These are phyloP conservation scores for Coemansia sp. DNA, from an alignment of 192 early-diverging fungal genomes.

Conservation along the genomic window DNA sequence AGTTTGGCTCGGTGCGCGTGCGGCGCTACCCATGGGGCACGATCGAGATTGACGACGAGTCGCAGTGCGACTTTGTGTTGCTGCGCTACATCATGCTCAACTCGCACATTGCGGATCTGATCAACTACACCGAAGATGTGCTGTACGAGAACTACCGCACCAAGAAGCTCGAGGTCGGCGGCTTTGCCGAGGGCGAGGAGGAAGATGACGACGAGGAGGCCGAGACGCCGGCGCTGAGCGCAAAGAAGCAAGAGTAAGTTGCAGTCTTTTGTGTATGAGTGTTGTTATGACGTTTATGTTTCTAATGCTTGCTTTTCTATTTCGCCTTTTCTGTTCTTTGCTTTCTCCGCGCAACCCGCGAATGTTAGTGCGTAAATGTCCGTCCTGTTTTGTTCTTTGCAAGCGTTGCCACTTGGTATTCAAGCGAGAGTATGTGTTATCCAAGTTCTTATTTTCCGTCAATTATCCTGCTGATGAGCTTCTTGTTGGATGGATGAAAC, in stretches of 20 bases:
- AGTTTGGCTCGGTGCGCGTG: slow-evolving; percentile 87
- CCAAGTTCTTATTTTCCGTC: too few relatives aligned
- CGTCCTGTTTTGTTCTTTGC: background rate
- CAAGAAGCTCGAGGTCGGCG: slow-evolving; percentile 67
- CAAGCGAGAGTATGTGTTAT: too few relatives aligned
- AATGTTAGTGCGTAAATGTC: background rate
- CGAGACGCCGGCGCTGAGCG: slow-evolving; percentile 10
- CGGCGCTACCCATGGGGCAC: slow-evolving; percentile 95
- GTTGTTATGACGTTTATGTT: background rate
- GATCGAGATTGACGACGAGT: slow-evolving; percentile 94
- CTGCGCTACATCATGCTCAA: slow-evolving; percentile 90
- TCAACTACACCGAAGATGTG: slow-evolving; percentile 93
- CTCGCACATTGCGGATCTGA: slow-evolving; percentile 96
- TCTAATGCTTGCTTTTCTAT: slow-evolving; percentile 13
- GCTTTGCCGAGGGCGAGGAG: slow-evolving; percentile 5
- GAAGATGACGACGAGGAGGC: slow-evolving; percentile 20
- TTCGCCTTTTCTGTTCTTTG: background rate
- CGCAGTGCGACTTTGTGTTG: slow-evolving; percentile 96
- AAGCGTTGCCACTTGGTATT: background rate
- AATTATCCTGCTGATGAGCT: too few relatives aligned
- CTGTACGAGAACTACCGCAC: slow-evolving; percentile 97
- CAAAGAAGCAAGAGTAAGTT: slow-evolving; percentile 44
- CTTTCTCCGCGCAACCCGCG: background rate
- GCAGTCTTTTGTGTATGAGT: background rate
- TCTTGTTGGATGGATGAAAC: background rate